Evolutionary conservation across 306 rosid genomes (phyloP).

Genomic region (Ormosia semicastrata): DNA sequence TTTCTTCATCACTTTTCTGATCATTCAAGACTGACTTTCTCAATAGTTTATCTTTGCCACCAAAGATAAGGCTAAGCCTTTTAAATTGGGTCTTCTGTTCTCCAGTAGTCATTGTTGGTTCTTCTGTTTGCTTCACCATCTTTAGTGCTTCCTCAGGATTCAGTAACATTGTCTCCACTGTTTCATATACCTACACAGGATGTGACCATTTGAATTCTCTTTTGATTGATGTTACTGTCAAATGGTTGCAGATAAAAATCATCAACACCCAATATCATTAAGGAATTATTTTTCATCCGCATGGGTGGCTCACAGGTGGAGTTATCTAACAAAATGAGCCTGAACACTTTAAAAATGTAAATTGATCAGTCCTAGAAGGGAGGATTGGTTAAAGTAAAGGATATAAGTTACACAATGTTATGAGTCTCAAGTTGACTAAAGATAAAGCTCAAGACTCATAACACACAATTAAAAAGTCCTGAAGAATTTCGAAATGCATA

Average conservation of each 20-base stretch:
- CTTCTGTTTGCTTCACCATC: slow-evolving; percentile 72
- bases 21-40: slow-evolving; percentile 47
- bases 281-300: slow-evolving; percentile 7
- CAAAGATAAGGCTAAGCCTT: slow-evolving; percentile 71
- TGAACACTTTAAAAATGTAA: neutral
- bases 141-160: slow-evolving; percentile 84
- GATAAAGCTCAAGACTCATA: neutral
- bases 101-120: slow-evolving; percentile 27
- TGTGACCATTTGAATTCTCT: neutral
- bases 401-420: neutral
- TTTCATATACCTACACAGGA: slow-evolving; percentile 72
- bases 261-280: neutral
- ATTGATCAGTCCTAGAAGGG: neutral
- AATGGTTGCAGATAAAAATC: slow-evolving; percentile 7
- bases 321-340: neutral
- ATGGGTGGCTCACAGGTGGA: neutral
- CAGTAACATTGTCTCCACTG: slow-evolving; percentile 76
- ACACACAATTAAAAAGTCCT: no score
- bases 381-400: neutral
- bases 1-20: slow-evolving; percentile 41
- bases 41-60: slow-evolving; percentile 57
- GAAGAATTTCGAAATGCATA: neutral
- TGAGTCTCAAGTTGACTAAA: no score
- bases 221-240: neutral
- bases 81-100: slow-evolving; percentile 65